Base-by-base conservation (phyloP, 1,139 yeast genomes). In the Suhomyces chickasaworum region DNA sequence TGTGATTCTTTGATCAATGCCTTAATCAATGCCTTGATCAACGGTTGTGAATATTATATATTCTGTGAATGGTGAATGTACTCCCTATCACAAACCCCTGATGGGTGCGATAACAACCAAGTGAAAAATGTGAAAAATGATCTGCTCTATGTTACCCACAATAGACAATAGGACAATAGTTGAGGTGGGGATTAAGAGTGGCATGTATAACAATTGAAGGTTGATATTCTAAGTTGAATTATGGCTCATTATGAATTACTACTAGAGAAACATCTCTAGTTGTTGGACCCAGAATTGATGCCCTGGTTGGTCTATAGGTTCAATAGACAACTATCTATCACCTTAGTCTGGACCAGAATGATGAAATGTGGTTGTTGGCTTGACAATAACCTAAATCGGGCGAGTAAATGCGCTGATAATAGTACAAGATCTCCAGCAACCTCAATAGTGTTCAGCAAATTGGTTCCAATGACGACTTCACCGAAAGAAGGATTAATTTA, bases 41-140 rank as follows among this genome's bases (percentile, higher is more conserved):
- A 31, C 37, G 34, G 37, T 34, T 41, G 44, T 38, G 41, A 41
- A 41, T n/a, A n/a, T n/a, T n/a, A n/a, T n/a, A n/a, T n/a, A n/a
- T n/a, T n/a, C n/a, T n/a, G n/a, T n/a, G n/a, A n/a, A n/a, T n/a
- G n/a, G 44, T 38, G 41, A 41, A 41, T 36, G 23, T 41, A 17
- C 37, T 36, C 41, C 30, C 37, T 20, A 30, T 37, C n/a, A 41
- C 45, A 25, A 31, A 31, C 41, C 37, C 35, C 29, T 22, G 17
- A 32, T 23, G 41, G 41, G 32, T 37, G 31, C 32, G 32, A 27
- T 25, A 25, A 17, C 39, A 37, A 37, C 31, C 32, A 16, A 7
- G 33, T 37, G 32, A 25, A 27, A 25, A 37, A 7, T 17, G 39
- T 27, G 32, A 25, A 37, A 35, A 35, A 35, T 35, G 18, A 20